A percentile compares a stretch with the other conserved stretches of the same genome.
These are phyloP conservation scores for Castanea crenata DNA, from an alignment of 306 rosid species.

Conservation along the genomic window DNA sequence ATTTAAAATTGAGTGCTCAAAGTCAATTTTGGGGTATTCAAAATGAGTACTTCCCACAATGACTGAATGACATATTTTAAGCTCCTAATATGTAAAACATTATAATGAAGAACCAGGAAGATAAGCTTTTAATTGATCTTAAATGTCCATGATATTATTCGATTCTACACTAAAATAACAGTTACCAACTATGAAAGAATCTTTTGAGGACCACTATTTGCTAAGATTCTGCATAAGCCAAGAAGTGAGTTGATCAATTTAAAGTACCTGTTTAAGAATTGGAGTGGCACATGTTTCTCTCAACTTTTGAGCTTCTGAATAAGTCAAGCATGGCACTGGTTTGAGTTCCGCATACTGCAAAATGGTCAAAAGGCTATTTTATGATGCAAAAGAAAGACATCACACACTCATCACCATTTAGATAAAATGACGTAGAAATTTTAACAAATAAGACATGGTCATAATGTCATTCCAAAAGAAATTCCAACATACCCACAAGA, in stretches of 20 bases:
- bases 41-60: background rate
- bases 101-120: background rate
- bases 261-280: slow-evolving; percentile 77
- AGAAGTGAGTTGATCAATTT: slow-evolving; percentile 14
- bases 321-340: slow-evolving; percentile 96
- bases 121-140: too few species aligned
- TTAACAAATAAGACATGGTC: background rate
- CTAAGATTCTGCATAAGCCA: background rate
- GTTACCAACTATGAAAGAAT: slow-evolving; percentile 14
- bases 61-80: background rate
- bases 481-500: background rate
- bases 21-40: background rate
- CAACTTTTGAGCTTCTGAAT: slow-evolving; percentile 65
- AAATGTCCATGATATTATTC: background rate
- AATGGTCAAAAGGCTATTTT: slow-evolving; percentile 8
- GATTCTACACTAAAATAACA: background rate
- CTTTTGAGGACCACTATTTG: background rate
- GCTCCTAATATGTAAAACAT: background rate
- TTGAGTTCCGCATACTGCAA: slow-evolving; percentile 96
- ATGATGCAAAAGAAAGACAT: slow-evolving; percentile 11
- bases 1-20: background rate
- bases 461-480: background rate
- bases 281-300: slow-evolving; percentile 79
- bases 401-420: background rate
- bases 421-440: background rate